phyloP scores from a whole-genome alignment of 805 yeast species.

The Ogataea chonburiensis region DNA sequence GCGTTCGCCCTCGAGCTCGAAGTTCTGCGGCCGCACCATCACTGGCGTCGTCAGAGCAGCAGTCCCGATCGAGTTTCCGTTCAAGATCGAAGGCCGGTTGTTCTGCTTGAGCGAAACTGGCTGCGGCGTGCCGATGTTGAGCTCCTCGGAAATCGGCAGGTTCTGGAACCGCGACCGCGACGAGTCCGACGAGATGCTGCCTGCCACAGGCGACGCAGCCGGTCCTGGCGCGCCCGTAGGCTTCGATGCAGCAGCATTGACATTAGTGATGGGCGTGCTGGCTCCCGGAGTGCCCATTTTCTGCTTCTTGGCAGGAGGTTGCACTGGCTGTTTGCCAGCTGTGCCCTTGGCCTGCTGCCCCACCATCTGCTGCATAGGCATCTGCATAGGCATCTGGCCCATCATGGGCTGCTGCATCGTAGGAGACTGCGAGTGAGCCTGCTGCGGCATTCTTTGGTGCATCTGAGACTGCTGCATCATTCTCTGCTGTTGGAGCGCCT shows the following conservation, averaged over 20 bases:
- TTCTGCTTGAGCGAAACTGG: conserved; percentile 62
- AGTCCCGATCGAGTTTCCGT: conserved; percentile 74
- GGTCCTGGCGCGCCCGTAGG: conserved; percentile 23
- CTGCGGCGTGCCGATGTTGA: conserved; percentile 63
- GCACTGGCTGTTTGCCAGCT: conserved; percentile 12
- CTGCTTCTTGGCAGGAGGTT: conserved; percentile 18
- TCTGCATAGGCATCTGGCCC: conserved; percentile 15
- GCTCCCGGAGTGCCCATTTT: conserved; percentile 17
- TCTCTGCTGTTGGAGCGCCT: conserved; percentile 24
- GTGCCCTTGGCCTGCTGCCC: conserved; percentile 9
- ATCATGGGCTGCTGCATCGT: conserved; percentile 14
- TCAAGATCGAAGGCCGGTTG: conserved; percentile 77
- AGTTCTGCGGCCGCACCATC: conserved; percentile 69
- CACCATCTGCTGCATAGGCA: conserved; percentile 14
- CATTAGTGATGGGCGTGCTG: conserved; percentile 43
- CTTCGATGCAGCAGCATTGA: conserved; percentile 46
- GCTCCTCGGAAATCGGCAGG: conserved; percentile 67
- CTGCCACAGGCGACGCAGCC: conserved; percentile 17
- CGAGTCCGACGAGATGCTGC: conserved; percentile 26
- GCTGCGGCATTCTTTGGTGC: conserved; percentile 16
- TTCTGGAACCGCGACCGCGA: conserved; percentile 59
- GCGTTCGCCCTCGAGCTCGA: conserved; percentile 77
- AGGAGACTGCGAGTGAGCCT: conserved; percentile 10
- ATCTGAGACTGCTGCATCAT: conserved; percentile 27
- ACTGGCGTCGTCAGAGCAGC: conserved; percentile 78